Evolutionary conservation across 805 yeast genomes (phyloP).

Genomic region (Zygotorulaspora sp.): DNA sequence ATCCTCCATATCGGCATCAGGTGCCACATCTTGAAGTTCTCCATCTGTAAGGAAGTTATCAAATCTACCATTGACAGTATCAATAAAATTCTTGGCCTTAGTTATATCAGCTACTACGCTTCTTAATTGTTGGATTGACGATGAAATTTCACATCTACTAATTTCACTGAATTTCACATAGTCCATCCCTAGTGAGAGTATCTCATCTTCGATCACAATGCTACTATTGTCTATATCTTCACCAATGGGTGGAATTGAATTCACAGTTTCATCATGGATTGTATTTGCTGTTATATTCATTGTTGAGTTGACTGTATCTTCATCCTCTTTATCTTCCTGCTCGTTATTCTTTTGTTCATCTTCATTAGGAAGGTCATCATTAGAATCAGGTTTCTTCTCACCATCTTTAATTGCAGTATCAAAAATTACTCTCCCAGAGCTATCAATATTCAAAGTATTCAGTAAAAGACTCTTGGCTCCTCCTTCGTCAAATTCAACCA

Average conservation of each 20-base stretch:
- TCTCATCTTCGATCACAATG: constrained; percentile 28
- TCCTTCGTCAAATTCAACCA: constrained; percentile 78
- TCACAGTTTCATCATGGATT: constrained; percentile 9
- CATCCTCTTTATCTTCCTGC: constrained; percentile 12
- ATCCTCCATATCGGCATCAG: constrained; percentile 30
- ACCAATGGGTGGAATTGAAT: constrained; percentile 2
- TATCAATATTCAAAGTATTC: constrained; percentile 56
- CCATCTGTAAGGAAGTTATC: constrained; percentile 30
- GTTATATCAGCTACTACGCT: constrained; percentile 52
- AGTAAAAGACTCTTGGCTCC: constrained; percentile 68
- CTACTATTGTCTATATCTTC: constrained; percentile 2
- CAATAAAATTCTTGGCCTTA: constrained; percentile 46
- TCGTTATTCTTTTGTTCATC: constrained; percentile 20
- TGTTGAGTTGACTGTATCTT: constrained; percentile 11
- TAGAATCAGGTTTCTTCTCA: constrained; percentile 2
- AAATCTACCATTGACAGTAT: constrained; percentile 38
- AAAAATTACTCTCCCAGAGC: constrained; percentile 54
- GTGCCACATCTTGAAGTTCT: constrained; percentile 31
- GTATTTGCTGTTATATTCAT: too few relatives aligned
- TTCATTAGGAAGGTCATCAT: constrained; percentile 9
- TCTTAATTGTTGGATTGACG: constrained; percentile 61
- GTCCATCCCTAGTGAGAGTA: constrained; percentile 36
- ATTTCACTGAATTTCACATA: constrained; percentile 29
- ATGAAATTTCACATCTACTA: constrained; percentile 50
- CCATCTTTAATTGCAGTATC: constrained; percentile 47